Conservation (phyloP, 345 rosid species). For the Hibiscus syriacus region DNA sequence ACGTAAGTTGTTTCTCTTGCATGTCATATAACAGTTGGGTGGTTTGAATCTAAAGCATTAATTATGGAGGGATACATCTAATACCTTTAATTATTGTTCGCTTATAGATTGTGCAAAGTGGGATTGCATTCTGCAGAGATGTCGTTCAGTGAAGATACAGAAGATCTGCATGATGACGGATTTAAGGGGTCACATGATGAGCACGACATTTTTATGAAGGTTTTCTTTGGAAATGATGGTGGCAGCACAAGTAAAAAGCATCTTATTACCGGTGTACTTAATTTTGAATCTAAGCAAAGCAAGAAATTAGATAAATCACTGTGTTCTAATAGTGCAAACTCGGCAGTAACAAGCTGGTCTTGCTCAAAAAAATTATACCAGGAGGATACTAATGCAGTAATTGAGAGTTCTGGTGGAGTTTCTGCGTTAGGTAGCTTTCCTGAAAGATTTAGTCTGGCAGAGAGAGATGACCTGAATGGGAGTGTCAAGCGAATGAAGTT, state of each 20-base stretch:
- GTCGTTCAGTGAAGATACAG: constrained; percentile 20
- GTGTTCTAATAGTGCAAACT: constrained; percentile 50
- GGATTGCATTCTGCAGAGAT: constrained; percentile 28
- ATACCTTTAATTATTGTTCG: constrained; percentile 14
- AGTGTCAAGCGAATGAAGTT: constrained; percentile 42
- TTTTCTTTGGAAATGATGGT: constrained; percentile 41
- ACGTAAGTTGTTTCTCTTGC: too few species aligned
- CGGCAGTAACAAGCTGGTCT: constrained; percentile 47
- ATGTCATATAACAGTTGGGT: too few species aligned
- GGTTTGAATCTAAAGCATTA: not conserved
- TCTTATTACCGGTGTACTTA: constrained; percentile 39
- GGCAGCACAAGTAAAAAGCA: constrained; percentile 33
- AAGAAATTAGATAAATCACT: constrained; percentile 33
- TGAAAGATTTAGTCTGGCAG: constrained; percentile 27
- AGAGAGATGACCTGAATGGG: constrained; percentile 26
- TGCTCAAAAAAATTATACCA: constrained; percentile 24
- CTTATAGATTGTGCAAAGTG: constrained; percentile 11
- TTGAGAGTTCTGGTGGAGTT: constrained; percentile 18
- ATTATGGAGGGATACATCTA: not conserved
- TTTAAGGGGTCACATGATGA: constrained; percentile 60
- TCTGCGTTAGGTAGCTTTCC: constrained; percentile 23
- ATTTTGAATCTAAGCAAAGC: constrained; percentile 34
- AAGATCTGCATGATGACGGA: constrained; percentile 34
- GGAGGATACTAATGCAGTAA: constrained; percentile 27
- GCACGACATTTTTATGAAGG: constrained; percentile 42